Conservation (phyloP, 2,329 filamentous ascomycete species). For the Hymenoscyphus occultus region DNA sequence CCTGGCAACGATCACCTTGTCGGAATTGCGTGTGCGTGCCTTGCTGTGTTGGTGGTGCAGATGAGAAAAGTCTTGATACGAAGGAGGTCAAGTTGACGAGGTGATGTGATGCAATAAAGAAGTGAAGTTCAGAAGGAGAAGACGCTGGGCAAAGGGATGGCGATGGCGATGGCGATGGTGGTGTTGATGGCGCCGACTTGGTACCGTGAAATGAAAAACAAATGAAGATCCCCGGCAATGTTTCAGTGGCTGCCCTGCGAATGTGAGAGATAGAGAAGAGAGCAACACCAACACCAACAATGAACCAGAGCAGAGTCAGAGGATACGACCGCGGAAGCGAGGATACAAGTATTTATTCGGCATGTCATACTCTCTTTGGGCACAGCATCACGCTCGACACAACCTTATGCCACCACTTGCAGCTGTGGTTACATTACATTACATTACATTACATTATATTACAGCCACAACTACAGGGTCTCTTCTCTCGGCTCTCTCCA, state of each 20-base stretch:
- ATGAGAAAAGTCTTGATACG: neutral
- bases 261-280: neutral
- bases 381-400: neutral
- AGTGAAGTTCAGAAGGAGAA: neutral
- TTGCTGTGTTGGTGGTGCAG: neutral
- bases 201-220: neutral
- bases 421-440: too few relatives aligned
- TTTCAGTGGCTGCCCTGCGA: constrained; percentile 1
- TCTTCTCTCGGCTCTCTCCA: neutral
- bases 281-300: too few relatives aligned
- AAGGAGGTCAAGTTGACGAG: neutral
- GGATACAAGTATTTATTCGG: neutral
- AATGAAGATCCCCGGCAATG: constrained; percentile 11
- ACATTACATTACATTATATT: too few relatives aligned
- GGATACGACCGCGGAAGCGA: neutral
- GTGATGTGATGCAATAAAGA: neutral
- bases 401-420: neutral
- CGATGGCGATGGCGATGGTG: neutral
- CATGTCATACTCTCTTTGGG: neutral
- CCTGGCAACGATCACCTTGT: neutral
- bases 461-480: neutral
- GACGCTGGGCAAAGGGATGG: neutral
- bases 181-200: too few relatives aligned
- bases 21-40: neutral
- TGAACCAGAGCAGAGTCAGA: too few relatives aligned